phyloP scores from a whole-genome alignment of 805 yeast genomes.

The Candida quercuum region DNA sequence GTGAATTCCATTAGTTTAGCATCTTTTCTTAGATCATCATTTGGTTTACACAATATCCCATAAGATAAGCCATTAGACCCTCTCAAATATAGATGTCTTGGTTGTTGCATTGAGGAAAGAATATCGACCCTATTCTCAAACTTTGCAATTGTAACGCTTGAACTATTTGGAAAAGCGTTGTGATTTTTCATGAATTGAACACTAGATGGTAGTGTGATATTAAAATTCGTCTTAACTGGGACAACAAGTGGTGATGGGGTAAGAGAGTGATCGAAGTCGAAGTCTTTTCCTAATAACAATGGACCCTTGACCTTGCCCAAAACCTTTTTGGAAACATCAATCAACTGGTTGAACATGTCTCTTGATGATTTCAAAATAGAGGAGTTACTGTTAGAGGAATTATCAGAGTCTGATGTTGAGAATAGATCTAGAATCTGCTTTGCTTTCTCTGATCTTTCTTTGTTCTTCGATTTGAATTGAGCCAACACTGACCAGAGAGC shows the following conservation, averaged over 20 bases:
- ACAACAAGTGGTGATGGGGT: constrained; percentile 56
- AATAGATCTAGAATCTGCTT: constrained; percentile 33
- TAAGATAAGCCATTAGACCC: constrained; percentile 80
- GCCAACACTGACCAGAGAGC: constrained; percentile 83
- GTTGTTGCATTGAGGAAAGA: constrained; percentile 80
- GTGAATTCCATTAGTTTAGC: constrained; percentile 90
- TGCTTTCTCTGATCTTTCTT: constrained; percentile 42
- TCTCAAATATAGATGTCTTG: constrained; percentile 65
- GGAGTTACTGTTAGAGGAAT: constrained; percentile 11
- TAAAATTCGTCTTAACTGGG: constrained; percentile 69
- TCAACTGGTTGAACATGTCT: constrained; percentile 23
- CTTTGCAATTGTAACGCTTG: constrained; percentile 47
- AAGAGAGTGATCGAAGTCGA: constrained; percentile 33
- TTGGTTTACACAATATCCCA: constrained; percentile 72
- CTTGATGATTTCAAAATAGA: constrained; percentile 16
- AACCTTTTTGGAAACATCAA: constrained; percentile 21
- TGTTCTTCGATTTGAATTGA: constrained; percentile 53
- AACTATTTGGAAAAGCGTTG: constrained; percentile 40
- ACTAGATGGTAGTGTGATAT: constrained; percentile 54
- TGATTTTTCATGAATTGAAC: constrained; percentile 35
- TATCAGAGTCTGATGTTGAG: constrained; percentile 19
- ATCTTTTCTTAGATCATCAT: constrained; percentile 93
- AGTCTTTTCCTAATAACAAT: constrained; percentile 31
- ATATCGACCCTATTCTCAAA: constrained; percentile 68
- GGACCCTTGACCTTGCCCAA: constrained; percentile 10